Evolutionary conservation across 176 grass and related monocot genomes (phyloP), one percentile per base, ranked within the genome.

Genomic region (Oryza rufipogon): DNA sequence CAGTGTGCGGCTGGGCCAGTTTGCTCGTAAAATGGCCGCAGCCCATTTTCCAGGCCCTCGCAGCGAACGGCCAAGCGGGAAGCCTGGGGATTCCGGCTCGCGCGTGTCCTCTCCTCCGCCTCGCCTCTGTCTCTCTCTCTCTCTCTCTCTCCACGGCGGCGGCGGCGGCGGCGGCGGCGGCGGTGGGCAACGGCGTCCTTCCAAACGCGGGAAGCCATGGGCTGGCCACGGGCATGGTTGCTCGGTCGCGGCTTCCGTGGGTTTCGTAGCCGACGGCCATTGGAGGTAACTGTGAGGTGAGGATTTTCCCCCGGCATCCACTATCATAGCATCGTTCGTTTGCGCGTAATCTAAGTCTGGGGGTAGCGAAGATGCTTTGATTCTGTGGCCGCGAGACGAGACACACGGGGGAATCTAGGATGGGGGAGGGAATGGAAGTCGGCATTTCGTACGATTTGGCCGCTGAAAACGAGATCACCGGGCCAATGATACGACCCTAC

Each of bases 251-350:
- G 71, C 3, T 61, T 12, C 36, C 46, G 51, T 71, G 66, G 42
- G 64, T 42, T 61, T 71, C 15, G 16, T 56, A 20, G 52, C 42
- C 8, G 30, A 17, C n/a, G n/a, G 10, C 30, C 42, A 11, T 36
- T 39, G 30, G 58, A 83, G 66, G 42, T 64, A 76, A 64, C 13
- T 38, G 26, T 34, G 54, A 88, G 86, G 74, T 64, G 45, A 38
- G 36, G 65, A 38, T 14, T 19, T 30, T 0, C 23, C 36, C 19
- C 28, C 7, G n/a, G 0, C 6, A 0, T 58, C 15, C 16, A 19
- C 67, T 0, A 65, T 34, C n/a, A 22, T 23, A 19, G 64, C 0
- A 65, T 34, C n/a, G 32, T 23, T 66, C 74, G 16, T 9, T 30
- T 14, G 67, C 75, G 12, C 68, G 75, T 41, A 73, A 0, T 45